A percentile compares a stretch with the other conserved stretches of the same genome.
Evolutionary conservation across 345 rosid species (phyloP).

Genomic region (Hirschfeldia incana): DNA sequence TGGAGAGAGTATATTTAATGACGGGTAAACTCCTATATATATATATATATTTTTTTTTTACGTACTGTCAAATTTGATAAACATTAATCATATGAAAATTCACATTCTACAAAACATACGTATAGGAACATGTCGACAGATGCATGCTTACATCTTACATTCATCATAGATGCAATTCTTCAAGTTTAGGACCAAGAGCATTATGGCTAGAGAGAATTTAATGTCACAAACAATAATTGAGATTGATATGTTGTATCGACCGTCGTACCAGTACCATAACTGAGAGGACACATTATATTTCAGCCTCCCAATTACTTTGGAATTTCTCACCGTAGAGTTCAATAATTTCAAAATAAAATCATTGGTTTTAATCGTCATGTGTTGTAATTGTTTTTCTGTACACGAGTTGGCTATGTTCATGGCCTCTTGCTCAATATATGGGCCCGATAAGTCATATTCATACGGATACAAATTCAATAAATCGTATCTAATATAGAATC

Average conservation of each 20-base stretch:
- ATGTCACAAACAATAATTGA: slow-evolving; percentile 27
- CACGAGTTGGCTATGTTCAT: slow-evolving; percentile 16
- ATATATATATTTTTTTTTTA: neutral
- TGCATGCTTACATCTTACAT: neutral
- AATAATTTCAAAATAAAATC: slow-evolving; percentile 1
- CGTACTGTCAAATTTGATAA: neutral
- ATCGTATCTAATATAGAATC: slow-evolving; percentile 31
- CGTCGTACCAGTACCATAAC: slow-evolving; percentile 27
- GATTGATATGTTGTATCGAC: slow-evolving; percentile 24
- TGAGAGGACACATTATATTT: slow-evolving; percentile 6
- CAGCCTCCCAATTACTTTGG: slow-evolving; percentile 26
- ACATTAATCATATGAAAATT: neutral
- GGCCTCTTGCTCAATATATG: slow-evolving; percentile 26
- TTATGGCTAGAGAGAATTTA: neutral
- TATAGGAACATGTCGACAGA: slow-evolving; percentile 11
- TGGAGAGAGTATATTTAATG: neutral
- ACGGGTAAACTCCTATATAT: neutral
- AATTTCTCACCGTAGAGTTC: slow-evolving; percentile 11
- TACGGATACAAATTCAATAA: slow-evolving; percentile 14
- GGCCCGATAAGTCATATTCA: slow-evolving; percentile 37
- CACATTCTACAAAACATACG: neutral
- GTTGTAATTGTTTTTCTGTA: slow-evolving; percentile 24
- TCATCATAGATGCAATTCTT: neutral
- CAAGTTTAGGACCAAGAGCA: slow-evolving; percentile 24
- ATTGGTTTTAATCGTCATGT: slow-evolving; percentile 21